A percentile compares a stretch with the other conserved stretches of the same genome.
Evolutionary conservation across 805 yeast genomes (phyloP).

Genomic region (Saturnispora galanensis): DNA sequence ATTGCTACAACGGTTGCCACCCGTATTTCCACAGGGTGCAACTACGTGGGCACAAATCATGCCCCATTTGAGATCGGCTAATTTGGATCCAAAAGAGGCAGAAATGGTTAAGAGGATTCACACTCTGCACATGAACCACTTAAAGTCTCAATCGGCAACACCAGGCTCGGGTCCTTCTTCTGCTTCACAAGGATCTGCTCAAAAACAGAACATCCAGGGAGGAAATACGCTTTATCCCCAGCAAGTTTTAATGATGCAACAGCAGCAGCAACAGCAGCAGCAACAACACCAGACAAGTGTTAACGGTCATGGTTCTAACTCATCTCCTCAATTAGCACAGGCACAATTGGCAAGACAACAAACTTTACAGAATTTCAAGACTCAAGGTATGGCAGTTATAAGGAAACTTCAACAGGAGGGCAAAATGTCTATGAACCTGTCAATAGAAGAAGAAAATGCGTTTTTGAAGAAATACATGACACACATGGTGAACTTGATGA

Average conservation of each 20-base stretch:
- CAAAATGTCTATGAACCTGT: slow-evolving; percentile 23
- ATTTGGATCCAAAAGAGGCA: slow-evolving; percentile 48
- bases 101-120: slow-evolving; percentile 58
- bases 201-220: not conserved
- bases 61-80: slow-evolving; percentile 45
- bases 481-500: slow-evolving; percentile 20
- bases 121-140: slow-evolving; percentile 51
- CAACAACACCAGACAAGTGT: slow-evolving; percentile 8
- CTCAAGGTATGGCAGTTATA: slow-evolving; percentile 28
- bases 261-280: slow-evolving; percentile 10
- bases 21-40: slow-evolving; percentile 58
- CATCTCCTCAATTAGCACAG: not conserved
- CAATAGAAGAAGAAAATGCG: slow-evolving; percentile 28
- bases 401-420: slow-evolving; percentile 27
- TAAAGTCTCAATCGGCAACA: slow-evolving; percentile 19
- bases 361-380: slow-evolving; percentile 22
- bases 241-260: slow-evolving; percentile 22
- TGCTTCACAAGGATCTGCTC: not conserved
- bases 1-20: slow-evolving; percentile 57
- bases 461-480: slow-evolving; percentile 26
- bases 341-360: slow-evolving; percentile 9
- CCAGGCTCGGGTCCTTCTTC: not conserved
- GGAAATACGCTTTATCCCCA: slow-evolving; percentile 22
- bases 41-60: slow-evolving; percentile 76
- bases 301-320: not conserved